A percentile compares a stretch with the other conserved stretches of the same genome.
phyloP scores from a whole-genome alignment of 768 basidiomycete species.

The Lepiota brunneoincarnata region DNA sequence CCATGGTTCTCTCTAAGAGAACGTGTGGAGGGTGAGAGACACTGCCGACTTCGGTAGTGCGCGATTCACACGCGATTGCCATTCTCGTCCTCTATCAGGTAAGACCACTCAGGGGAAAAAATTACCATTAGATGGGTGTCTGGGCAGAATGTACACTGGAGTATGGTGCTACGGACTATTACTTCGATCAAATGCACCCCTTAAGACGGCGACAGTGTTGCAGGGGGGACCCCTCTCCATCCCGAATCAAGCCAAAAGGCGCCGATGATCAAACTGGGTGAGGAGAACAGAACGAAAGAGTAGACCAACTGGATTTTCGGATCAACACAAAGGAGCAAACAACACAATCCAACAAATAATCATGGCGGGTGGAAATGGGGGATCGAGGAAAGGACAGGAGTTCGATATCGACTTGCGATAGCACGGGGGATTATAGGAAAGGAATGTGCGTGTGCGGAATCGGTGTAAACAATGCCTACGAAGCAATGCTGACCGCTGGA shows the following conservation, averaged over 20 bases:
- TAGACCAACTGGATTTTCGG: not conserved
- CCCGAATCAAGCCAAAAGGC: slow-evolving; percentile 1
- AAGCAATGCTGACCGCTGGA: too few relatives aligned
- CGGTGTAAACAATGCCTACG: too few relatives aligned
- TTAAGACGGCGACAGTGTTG: not conserved
- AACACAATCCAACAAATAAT: slow-evolving; percentile 1
- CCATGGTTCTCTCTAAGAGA: slow-evolving; percentile 16
- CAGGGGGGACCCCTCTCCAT: not conserved
- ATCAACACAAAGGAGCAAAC: not conserved
- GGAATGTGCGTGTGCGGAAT: too few relatives aligned
- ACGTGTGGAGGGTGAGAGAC: not conserved
- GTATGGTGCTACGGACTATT: slow-evolving; percentile 5
- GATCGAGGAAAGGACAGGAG: slow-evolving; percentile 14
- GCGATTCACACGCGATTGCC: not conserved
- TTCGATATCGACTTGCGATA: slow-evolving; percentile 11
- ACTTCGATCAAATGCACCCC: slow-evolving; percentile 6
- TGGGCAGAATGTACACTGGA: slow-evolving; percentile 8
- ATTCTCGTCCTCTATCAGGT: too few relatives aligned
- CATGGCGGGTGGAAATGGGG: not conserved
- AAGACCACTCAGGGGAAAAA: too few relatives aligned
- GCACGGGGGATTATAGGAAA: slow-evolving; percentile 12
- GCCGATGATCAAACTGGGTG: not conserved
- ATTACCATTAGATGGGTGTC: slow-evolving; percentile 1
- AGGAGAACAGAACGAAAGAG: not conserved
- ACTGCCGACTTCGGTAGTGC: not conserved